Evolutionary conservation across 495 filamentous ascomycete genomes (phyloP).

Genomic region (Neurospora tetrasperma): DNA sequence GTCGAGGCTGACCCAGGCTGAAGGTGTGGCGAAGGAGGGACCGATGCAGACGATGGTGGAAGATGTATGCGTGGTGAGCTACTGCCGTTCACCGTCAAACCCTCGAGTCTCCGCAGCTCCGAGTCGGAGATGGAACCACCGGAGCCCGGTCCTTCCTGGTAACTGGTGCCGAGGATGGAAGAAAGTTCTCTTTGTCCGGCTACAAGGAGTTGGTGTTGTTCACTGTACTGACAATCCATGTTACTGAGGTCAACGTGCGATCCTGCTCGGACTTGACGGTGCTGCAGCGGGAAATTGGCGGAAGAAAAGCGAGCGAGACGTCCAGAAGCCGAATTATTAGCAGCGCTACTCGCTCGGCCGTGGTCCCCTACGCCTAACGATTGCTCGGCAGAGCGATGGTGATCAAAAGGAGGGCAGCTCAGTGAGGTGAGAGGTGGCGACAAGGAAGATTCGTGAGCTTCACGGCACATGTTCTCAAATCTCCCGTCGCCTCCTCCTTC

Average conservation of each 20-base stretch:
- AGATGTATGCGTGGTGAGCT: conserved; percentile 24
- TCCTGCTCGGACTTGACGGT: neutral
- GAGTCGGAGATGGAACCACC: conserved; percentile 37
- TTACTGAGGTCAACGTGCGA: neutral
- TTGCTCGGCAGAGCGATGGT: neutral
- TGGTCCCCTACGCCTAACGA: neutral
- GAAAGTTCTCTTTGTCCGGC: neutral
- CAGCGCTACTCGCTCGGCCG: neutral
- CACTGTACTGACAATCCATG: neutral
- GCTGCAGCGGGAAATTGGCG: neutral
- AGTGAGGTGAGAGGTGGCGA: conserved; percentile 11
- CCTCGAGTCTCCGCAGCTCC: conserved; percentile 36
- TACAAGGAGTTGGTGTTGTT: conserved; percentile 1
- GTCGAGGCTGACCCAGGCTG: conserved; percentile 2
- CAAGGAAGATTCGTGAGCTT: conserved; percentile 6
- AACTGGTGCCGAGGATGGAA: conserved; percentile 1
- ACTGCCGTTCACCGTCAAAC: conserved; percentile 24
- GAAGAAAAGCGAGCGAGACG: neutral
- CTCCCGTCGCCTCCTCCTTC: conserved; percentile 7
- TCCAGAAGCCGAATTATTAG: neutral
- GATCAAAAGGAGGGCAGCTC: neutral
- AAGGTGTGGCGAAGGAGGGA: conserved; percentile 18
- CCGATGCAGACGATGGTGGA: conserved; percentile 16
- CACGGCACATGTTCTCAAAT: conserved; percentile 10
- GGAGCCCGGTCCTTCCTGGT: conserved; percentile 9